Percentiles rank a stretch among this genome's conserved stretches.
These are phyloP conservation scores for Mentha longifolia DNA, from an alignment of 257 asterid genomes.

Conservation along the genomic window DNA sequence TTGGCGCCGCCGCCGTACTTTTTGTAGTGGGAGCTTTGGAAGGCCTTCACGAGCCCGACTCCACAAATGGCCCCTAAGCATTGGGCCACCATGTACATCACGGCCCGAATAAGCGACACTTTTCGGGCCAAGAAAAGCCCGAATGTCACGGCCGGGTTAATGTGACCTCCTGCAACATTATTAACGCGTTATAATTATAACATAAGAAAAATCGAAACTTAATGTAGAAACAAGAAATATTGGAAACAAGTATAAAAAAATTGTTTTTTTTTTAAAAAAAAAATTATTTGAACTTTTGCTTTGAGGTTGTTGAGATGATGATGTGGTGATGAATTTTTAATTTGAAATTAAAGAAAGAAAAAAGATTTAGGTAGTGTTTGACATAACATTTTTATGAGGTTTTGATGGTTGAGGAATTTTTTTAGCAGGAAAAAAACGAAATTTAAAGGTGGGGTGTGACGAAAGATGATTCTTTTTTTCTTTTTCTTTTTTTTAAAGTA, in stretches of 20 bases:
- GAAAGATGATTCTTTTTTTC: not conserved
- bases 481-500: too few species aligned
- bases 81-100: conserved; percentile 73
- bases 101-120: conserved; percentile 68
- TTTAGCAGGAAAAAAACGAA: not conserved
- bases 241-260: not conserved
- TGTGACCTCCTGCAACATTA: conserved; percentile 61
- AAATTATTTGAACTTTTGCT: too few species aligned
- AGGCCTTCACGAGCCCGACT: conserved; percentile 68
- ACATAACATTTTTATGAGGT: not conserved
- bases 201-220: not conserved
- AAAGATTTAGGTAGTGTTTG: not conserved
- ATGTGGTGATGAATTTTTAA: not conserved
- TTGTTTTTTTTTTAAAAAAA: too few species aligned
- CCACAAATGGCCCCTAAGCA: conserved; percentile 80
- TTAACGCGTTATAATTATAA: too few species aligned
- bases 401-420: not conserved
- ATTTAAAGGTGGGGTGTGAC: conserved; percentile 12
- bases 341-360: not conserved
- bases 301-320: not conserved
- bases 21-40: conserved; percentile 48
- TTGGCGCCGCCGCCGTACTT: conserved; percentile 67
- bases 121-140: conserved; percentile 76
- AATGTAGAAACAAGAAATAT: not conserved
- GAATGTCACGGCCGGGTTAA: conserved; percentile 80